Percentiles rank a stretch among this genome's conserved stretches.
phyloP scores from a whole-genome alignment of 805 yeast species.

The Barnettozyma californica region DNA sequence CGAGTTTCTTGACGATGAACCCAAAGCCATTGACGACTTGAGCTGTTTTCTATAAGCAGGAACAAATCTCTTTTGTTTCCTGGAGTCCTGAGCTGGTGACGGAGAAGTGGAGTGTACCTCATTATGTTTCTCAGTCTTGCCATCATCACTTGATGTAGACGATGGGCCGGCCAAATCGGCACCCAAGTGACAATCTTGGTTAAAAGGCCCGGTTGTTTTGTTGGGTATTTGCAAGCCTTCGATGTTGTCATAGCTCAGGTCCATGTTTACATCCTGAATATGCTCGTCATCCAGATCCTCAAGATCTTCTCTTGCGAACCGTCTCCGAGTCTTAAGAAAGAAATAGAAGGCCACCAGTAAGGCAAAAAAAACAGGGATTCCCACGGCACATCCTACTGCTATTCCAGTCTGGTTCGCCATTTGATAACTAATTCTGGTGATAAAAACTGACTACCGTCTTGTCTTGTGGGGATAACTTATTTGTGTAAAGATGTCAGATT shows the following conservation, averaged over 20 bases:
- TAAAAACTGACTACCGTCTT: not conserved
- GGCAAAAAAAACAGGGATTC: slow-evolving; percentile 42
- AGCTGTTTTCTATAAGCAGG: slow-evolving; percentile 36
- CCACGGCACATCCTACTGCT: slow-evolving; percentile 51
- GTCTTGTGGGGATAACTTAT: not conserved
- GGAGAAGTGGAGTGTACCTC: slow-evolving; percentile 4
- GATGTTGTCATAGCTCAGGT: slow-evolving; percentile 28
- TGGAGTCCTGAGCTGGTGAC: slow-evolving; percentile 3
- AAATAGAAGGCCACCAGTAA: slow-evolving; percentile 30
- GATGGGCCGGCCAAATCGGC: slow-evolving; percentile 4
- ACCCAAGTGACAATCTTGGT: not conserved
- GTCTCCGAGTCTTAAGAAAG: slow-evolving; percentile 34
- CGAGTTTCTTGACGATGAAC: slow-evolving; percentile 19
- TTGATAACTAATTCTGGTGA: not conserved
- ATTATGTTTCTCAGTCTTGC: slow-evolving; percentile 4
- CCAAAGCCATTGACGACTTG: slow-evolving; percentile 20
- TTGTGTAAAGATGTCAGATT: not conserved
- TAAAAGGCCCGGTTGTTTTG: slow-evolving; percentile 1
- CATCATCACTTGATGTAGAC: slow-evolving; percentile 8
- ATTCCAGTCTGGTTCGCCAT: slow-evolving; percentile 20
- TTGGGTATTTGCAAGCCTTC: slow-evolving; percentile 20
- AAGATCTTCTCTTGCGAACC: slow-evolving; percentile 34
- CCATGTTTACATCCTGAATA: slow-evolving; percentile 33
- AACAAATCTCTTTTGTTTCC: slow-evolving; percentile 23
- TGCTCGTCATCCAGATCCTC: slow-evolving; percentile 27